Percentiles rank a stretch among this genome's conserved stretches.
Evolutionary conservation across 2,329 filamentous ascomycete species (phyloP).

Genomic region (Penicillium occitanis): DNA sequence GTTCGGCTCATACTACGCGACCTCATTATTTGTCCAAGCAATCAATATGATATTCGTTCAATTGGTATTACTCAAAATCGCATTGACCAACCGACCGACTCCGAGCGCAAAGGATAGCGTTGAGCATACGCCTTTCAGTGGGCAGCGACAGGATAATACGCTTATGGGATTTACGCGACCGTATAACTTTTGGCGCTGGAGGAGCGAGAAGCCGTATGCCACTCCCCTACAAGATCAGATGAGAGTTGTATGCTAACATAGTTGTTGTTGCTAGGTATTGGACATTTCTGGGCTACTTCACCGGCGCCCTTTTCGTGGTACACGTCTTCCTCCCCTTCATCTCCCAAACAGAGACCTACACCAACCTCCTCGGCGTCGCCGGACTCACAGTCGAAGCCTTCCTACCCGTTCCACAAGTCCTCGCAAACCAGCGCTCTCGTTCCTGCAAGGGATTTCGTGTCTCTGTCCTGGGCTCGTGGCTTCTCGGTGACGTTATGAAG

Average conservation of each 20-base stretch:
- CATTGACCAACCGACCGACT: conserved; percentile 56
- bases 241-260: not conserved
- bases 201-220: conserved; percentile 50
- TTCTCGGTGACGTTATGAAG: conserved; percentile 52
- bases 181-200: conserved; percentile 66
- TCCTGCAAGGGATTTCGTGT: conserved; percentile 53
- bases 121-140: conserved; percentile 44
- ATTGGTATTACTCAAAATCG: conserved; percentile 59
- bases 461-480: conserved; percentile 50
- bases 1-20: conserved; percentile 62
- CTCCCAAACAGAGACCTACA: conserved; percentile 44
- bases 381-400: conserved; percentile 51
- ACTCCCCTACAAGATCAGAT: conserved; percentile 18
- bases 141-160: conserved; percentile 25
- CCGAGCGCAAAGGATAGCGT: conserved; percentile 40
- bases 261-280: conserved; percentile 48
- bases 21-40: conserved; percentile 60
- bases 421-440: conserved; percentile 48
- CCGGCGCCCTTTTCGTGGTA: conserved; percentile 49
- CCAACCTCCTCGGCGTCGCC: conserved; percentile 45
- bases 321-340: conserved; percentile 55
- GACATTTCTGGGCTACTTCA: conserved; percentile 58
- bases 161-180: conserved; percentile 47
- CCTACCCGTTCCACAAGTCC: conserved; percentile 49
- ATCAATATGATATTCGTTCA: conserved; percentile 61